These are phyloP conservation scores for Bipolaris cookei DNA, from an alignment of 2,329 filamentous ascomycete species.

Conservation along the genomic window DNA sequence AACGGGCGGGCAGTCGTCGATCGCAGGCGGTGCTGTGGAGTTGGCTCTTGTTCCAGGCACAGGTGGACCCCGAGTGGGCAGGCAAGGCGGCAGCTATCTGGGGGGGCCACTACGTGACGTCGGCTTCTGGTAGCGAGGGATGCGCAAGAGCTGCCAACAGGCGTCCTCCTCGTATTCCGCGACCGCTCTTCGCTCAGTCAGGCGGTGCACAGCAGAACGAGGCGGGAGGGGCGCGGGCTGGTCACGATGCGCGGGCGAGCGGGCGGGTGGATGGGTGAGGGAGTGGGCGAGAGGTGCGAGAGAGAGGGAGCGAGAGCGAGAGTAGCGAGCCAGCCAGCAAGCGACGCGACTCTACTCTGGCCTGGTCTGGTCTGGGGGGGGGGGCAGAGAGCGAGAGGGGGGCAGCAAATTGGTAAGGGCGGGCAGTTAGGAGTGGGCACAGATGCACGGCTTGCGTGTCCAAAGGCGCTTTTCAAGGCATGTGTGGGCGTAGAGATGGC, in stretches of 20 bases:
- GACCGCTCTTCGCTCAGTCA: not conserved
- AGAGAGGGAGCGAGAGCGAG: not conserved
- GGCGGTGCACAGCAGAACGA: not conserved
- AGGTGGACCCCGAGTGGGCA: conserved; percentile 33
- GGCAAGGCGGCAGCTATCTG: conserved; percentile 39
- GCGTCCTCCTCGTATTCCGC: not conserved
- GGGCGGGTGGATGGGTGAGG: not conserved
- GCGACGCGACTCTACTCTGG: conserved; percentile 1
- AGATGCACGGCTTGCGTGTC: conserved; percentile 9
- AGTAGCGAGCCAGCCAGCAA: conserved; percentile 18
- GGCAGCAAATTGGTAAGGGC: conserved; percentile 13
- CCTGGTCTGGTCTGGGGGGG: no score
- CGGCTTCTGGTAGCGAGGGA: conserved; percentile 11
- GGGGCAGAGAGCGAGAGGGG: not conserved
- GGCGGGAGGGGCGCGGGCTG: not conserved
- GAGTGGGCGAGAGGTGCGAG: not conserved
- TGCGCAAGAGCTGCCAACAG: conserved; percentile 9
- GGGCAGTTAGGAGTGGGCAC: conserved; percentile 22
- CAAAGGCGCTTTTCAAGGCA: conserved; percentile 8
- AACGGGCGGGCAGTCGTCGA: conserved; percentile 19
- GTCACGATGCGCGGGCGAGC: not conserved
- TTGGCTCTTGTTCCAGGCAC: conserved; percentile 23
- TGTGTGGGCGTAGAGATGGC: conserved; percentile 11
- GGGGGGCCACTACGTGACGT: conserved; percentile 28
- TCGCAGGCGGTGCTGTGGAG: conserved; percentile 28